Evolutionary conservation across 345 rosid genomes (phyloP), one percentile per base, ranked within the genome.

Genomic region (Microthlaspi erraticum): DNA sequence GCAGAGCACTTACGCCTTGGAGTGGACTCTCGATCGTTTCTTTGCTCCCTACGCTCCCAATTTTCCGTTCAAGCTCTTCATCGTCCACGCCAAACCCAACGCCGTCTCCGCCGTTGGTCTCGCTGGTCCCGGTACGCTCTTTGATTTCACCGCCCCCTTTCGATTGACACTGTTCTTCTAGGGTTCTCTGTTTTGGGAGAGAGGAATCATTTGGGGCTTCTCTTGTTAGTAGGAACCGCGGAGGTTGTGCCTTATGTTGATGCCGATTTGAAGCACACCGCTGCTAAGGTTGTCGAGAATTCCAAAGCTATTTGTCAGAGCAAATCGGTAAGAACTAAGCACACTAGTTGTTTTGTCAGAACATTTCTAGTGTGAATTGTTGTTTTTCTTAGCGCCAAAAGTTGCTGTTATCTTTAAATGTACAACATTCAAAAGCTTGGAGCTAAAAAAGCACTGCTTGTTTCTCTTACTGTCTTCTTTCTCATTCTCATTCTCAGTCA

Each of bases 11-110:
- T 91, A 91, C 88, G 99, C 96, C 1, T 74, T 94, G 64, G 83
- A 86, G 71, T 94, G 98, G 99, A 87, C 92, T 2, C 81, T 94
- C 4, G 89, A 87, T 67, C 93, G 74, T 50, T 91, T 94, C 84
- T 85, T 91, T 79, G 64, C 79, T 60, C 88, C 90, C 2, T 77
- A 59, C 32, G 74, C 79, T 50, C 64, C 89, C 10, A 80, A 78
- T 77, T 66, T 68, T 60, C 96, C 86, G n/a, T 94, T 88, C 78
- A 85, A 84, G 73, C 93, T 94, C 71, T 60, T 88, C 48, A 63
- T 94, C 79, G 83, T 91, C 64, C 85, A 91, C 72, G 89, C 97
- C 63, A 94, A 88, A 78, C 96, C 96, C 51, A 16, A 82, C 74
- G 70, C 92, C 68, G 10, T 80, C 73, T 74, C 90, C 26, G 83